Base-by-base conservation (phyloP, 2,329 filamentous ascomycete genomes). In the Ascochyta fabae region DNA sequence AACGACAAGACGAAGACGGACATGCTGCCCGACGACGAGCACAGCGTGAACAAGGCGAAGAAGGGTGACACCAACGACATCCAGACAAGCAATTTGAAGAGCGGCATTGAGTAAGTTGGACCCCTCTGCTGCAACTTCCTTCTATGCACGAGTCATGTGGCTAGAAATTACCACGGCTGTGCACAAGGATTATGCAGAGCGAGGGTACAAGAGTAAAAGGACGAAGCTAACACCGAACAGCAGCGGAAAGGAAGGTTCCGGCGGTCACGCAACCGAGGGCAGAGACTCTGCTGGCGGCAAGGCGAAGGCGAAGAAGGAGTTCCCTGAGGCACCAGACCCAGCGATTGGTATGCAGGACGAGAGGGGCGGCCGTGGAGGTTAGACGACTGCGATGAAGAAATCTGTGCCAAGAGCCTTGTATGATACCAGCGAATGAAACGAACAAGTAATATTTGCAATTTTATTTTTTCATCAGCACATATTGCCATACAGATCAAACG, bases 321-420 rank as follows among this genome's bases (percentile, higher is more conserved):
- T 77, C 50, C 80, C 80, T 3, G 80, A 81, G 65, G 75, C 78
- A 13, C 80, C 80, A 1, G 79, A 77, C 44, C 68, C 70, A 44
- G 75, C 75, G 6, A 80, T 82, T 62, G 80, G 80, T 0, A 81
- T 82, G 77, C 78, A 82, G 66, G 79, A 81, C 65, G 80, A 82
- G 74, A 71, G 79, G 50, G 80, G 80, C 52, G 76, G 75, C 36
- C 77, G 79, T 50, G 78, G 79, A 36, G 69, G 58, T 64, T 77
- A 59, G 34, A 24, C 22, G 24, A n/a, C 22, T 27, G 13, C 19
- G 36, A 24, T 39, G 23, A 9, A n/a, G 15, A n/a, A 13, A n/a
- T 16, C 13, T 15, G 12, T 27, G 29, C 4, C 10, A 8, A 12
- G 12, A 8, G 31, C 3, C n/a, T 15, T 33, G 24, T 48, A 40